These are phyloP conservation scores for Pseudozyma flocculosa DNA, from an alignment of 1,284 basidiomycete species.

Conservation along the genomic window DNA sequence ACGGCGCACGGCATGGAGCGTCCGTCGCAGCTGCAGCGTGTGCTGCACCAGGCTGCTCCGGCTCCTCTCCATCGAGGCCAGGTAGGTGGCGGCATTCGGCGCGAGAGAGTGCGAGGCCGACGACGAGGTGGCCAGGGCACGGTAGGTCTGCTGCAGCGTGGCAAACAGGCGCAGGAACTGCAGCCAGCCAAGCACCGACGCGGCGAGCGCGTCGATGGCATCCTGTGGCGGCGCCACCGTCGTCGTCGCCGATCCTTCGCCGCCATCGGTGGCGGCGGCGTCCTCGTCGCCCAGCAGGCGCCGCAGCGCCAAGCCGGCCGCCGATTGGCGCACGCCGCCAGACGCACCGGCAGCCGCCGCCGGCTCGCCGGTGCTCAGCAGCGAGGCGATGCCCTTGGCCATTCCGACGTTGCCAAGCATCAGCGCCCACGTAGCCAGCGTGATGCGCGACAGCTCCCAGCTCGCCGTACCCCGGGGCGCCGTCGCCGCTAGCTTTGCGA, in stretches of 20 bases:
- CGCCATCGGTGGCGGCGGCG: not conserved
- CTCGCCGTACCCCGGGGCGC: constrained; percentile 24
- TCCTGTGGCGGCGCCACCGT: constrained; percentile 6
- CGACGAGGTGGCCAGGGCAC: too few species aligned
- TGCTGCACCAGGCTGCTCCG: too few species aligned
- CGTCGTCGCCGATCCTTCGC: not conserved
- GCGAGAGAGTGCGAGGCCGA: too few species aligned
- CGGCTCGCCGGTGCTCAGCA: constrained; percentile 9
- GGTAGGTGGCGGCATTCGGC: too few species aligned
- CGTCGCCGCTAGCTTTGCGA: constrained; percentile 27
- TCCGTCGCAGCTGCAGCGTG: too few species aligned
- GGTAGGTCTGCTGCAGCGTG: too few species aligned
- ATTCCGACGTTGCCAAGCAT: constrained; percentile 35
- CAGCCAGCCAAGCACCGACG: constrained; percentile 37
- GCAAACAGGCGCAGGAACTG: constrained; percentile 36
- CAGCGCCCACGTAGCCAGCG: constrained; percentile 43
- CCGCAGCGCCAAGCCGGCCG: constrained; percentile 11
- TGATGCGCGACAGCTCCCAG: constrained; percentile 33
- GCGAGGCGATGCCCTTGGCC: constrained; percentile 23
- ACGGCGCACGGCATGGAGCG: too few species aligned
- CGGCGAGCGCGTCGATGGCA: constrained; percentile 34
- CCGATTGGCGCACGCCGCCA: constrained; percentile 4
- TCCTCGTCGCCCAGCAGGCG: constrained; percentile 6
- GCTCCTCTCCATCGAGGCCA: too few species aligned
- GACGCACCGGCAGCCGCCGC: constrained; percentile 4